Evolutionary conservation across 345 rosid species (phyloP).

Genomic region (Corchorus olitorius): DNA sequence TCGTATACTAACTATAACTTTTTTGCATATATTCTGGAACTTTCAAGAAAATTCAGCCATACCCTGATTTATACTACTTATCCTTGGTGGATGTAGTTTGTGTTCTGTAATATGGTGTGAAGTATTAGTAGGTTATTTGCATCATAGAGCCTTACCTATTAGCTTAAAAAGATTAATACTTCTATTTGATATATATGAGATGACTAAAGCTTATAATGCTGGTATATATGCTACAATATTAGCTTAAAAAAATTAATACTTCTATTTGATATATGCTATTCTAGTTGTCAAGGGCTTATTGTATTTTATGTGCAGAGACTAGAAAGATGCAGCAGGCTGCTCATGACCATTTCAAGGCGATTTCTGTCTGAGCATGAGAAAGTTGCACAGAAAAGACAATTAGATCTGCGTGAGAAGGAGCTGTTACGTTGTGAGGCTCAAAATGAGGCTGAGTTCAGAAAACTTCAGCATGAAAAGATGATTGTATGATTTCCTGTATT

Average conservation of each 20-base stretch:
- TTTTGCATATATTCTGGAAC: too few relatives aligned
- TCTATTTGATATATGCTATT: neutral
- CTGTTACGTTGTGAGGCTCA: conserved; percentile 44
- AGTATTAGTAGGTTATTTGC: too few relatives aligned
- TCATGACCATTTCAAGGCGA: conserved; percentile 39
- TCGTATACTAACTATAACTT: too few relatives aligned
- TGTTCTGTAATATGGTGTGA: too few relatives aligned
- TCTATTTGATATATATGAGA: too few relatives aligned
- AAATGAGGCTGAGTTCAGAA: conserved; percentile 51
- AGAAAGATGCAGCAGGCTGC: conserved; percentile 43
- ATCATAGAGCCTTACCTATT: too few relatives aligned
- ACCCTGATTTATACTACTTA: too few relatives aligned
- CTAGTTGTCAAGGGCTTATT: neutral
- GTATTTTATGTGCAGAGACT: conserved; percentile 27
- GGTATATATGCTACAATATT: conserved; percentile 38
- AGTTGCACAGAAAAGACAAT: conserved; percentile 27
- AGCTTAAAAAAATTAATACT: neutral
- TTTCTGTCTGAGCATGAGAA: conserved; percentile 49
- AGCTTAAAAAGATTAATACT: too few relatives aligned
- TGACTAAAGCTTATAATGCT: conserved; percentile 52
- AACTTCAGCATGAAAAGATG: conserved; percentile 43
- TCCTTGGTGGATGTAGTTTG: too few relatives aligned
- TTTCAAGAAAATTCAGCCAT: too few relatives aligned
- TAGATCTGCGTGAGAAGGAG: conserved; percentile 47
- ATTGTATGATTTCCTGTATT: too few relatives aligned